Percentiles rank a stretch among this genome's conserved stretches.
These are phyloP conservation scores for Carpinus viminea DNA, from an alignment of 306 rosid genomes.

Conservation along the genomic window DNA sequence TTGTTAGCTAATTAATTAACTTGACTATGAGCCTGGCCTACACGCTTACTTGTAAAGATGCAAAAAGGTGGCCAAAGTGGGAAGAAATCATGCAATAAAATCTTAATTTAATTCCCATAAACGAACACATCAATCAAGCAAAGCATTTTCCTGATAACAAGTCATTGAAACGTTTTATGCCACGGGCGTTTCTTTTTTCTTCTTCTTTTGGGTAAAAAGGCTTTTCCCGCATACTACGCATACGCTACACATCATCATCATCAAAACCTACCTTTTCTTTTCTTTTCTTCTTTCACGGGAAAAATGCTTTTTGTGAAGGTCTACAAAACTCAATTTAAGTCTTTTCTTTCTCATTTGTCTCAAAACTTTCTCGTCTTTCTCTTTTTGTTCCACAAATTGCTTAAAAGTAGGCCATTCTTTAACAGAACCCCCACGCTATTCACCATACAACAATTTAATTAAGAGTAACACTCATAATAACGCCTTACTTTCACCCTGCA, in stretches of 20 bases:
- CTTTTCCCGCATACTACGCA: slow-evolving; percentile 26
- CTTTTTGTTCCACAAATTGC: slow-evolving; percentile 21
- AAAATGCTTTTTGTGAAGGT: slow-evolving; percentile 28
- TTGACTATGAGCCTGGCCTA: too few relatives aligned
- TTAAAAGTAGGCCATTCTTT: slow-evolving; percentile 5
- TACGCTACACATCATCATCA: slow-evolving; percentile 31
- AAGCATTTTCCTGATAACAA: slow-evolving; percentile 2
- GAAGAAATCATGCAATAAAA: too few relatives aligned
- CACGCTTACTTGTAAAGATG: too few relatives aligned
- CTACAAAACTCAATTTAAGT: slow-evolving; percentile 23
- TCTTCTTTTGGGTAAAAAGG: slow-evolving; percentile 25
- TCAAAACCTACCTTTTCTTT: slow-evolving; percentile 22
- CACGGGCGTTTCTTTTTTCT: not conserved
- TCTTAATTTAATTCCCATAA: not conserved
- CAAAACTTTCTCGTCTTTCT: slow-evolving; percentile 22
- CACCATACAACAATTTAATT: not conserved
- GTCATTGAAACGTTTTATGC: not conserved
- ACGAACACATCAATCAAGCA: not conserved
- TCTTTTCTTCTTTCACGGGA: not conserved
- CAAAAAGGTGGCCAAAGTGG: not conserved
- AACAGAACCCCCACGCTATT: not conserved
- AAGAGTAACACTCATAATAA: not conserved
- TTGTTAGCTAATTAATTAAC: not conserved
- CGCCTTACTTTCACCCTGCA: not conserved
- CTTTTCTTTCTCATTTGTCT: slow-evolving; percentile 20